These are phyloP conservation scores for Microdochium trichocladiopsis DNA, from an alignment of 2,329 filamentous ascomycete genomes.

Conservation along the genomic window DNA sequence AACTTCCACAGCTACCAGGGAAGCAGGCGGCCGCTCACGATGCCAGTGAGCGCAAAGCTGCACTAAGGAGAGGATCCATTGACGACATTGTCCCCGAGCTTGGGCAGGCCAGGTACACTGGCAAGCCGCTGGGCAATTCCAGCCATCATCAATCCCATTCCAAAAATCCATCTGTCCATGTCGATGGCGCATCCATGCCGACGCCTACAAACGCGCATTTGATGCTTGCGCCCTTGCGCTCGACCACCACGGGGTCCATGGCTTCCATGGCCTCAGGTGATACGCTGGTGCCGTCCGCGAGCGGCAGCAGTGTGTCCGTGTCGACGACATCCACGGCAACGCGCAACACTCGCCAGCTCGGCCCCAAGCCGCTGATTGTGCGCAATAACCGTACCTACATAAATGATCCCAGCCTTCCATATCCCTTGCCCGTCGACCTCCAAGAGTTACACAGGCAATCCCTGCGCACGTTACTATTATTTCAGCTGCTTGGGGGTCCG, in stretches of 20 bases:
- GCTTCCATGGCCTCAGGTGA: conserved; percentile 44
- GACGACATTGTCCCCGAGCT: conserved; percentile 13
- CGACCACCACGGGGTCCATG: conserved; percentile 28
- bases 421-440: conserved; percentile 85
- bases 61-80: conserved; percentile 1
- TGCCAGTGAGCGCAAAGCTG: background rate
- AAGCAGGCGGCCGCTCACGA: background rate
- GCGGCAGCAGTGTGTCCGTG: conserved; percentile 28
- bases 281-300: conserved; percentile 27
- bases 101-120: background rate
- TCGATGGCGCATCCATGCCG: conserved; percentile 25
- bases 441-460: conserved; percentile 83
- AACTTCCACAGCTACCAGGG: background rate
- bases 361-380: conserved; percentile 52
- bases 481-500: conserved; percentile 74
- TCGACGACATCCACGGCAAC: conserved; percentile 15
- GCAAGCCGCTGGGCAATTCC: background rate
- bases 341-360: conserved; percentile 12
- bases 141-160: background rate
- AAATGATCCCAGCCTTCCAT: conserved; percentile 62
- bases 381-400: conserved; percentile 80
- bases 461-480: conserved; percentile 72
- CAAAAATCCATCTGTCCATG: background rate
- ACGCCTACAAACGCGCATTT: background rate
- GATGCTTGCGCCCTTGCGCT: conserved; percentile 28